Percentiles rank a stretch among this genome's conserved stretches.
Evolutionary conservation across 495 filamentous ascomycete species (phyloP).

Genomic region (Daldinia loculata): DNA sequence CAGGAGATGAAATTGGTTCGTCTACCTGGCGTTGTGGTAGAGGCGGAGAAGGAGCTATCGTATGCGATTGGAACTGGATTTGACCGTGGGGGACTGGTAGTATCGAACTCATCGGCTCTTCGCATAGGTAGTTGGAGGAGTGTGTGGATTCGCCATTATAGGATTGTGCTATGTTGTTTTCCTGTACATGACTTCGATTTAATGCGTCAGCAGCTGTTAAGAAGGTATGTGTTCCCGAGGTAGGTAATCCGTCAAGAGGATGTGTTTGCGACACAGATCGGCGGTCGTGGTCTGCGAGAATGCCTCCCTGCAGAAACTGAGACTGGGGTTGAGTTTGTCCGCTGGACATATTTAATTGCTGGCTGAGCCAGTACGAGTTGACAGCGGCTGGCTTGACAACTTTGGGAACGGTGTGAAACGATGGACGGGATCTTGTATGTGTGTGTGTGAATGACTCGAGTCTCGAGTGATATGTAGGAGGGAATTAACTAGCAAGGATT

Average conservation of each 20-base stretch:
- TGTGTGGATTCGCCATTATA: constrained; percentile 28
- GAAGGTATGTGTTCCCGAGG: constrained; percentile 23
- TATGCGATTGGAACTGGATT: constrained; percentile 44
- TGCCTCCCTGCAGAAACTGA: constrained; percentile 30
- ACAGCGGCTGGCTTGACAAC: constrained; percentile 32
- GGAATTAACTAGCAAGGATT: constrained; percentile 41
- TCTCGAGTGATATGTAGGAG: constrained; percentile 22
- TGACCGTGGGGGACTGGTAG: constrained; percentile 22
- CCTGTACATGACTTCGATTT: constrained; percentile 36
- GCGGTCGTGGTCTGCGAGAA: constrained; percentile 32
- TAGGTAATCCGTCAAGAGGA: constrained; percentile 15
- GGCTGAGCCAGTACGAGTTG: constrained; percentile 20
- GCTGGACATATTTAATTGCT: constrained; percentile 36
- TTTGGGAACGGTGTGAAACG: constrained; percentile 38
- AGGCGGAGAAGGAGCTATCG: constrained; percentile 42
- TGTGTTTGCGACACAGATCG: constrained; percentile 22
- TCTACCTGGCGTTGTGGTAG: constrained; percentile 26
- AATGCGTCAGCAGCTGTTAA: constrained; percentile 40
- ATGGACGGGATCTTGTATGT: constrained; percentile 34
- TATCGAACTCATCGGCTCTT: constrained; percentile 34
- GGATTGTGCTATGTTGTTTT: constrained; percentile 26
- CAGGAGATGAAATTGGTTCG: constrained; percentile 25
- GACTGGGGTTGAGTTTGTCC: constrained; percentile 35
- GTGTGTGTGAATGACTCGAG: constrained; percentile 38
- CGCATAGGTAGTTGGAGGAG: constrained; percentile 25